phyloP scores from a whole-genome alignment of 495 filamentous ascomycete genomes.

The Lentithecium fluviatile region DNA sequence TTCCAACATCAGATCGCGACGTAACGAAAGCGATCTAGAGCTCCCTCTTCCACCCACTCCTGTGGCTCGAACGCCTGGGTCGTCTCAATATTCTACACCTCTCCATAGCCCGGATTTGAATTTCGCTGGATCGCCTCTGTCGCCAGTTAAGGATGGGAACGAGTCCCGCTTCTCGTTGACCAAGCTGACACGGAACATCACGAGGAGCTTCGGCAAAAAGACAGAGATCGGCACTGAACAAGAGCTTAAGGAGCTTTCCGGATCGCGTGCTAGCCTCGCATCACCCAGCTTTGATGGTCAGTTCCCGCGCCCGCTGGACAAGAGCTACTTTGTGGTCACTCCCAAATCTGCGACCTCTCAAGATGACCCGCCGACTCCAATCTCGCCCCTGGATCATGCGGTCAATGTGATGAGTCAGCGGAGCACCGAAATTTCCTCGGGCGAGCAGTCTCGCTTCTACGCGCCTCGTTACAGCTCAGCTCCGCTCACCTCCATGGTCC shows the following conservation, averaged over 20 bases:
- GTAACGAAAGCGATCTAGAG: background rate
- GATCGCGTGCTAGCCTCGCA: background rate
- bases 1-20: slow-evolving; percentile 12
- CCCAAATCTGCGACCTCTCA: background rate
- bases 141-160: background rate
- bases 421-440: background rate
- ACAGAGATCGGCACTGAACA: background rate
- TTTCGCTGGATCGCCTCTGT: slow-evolving; percentile 8
- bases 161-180: slow-evolving; percentile 22
- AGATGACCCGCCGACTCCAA: background rate
- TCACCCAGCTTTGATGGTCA: background rate
- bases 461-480: background rate
- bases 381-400: background rate
- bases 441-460: background rate
- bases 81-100: slow-evolving; percentile 14
- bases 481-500: slow-evolving; percentile 16
- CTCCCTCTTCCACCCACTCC: slow-evolving; percentile 16
- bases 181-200: slow-evolving; percentile 10
- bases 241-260: slow-evolving; percentile 4
- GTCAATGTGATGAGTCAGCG: background rate
- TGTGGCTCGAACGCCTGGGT: slow-evolving; percentile 6
- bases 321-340: slow-evolving; percentile 7
- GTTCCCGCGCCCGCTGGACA: slow-evolving; percentile 12
- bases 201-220: slow-evolving; percentile 7
- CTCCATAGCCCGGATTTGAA: background rate